phyloP scores from a whole-genome alignment of 177 flowering plant species.

The Tripterygium wilfordii region DNA sequence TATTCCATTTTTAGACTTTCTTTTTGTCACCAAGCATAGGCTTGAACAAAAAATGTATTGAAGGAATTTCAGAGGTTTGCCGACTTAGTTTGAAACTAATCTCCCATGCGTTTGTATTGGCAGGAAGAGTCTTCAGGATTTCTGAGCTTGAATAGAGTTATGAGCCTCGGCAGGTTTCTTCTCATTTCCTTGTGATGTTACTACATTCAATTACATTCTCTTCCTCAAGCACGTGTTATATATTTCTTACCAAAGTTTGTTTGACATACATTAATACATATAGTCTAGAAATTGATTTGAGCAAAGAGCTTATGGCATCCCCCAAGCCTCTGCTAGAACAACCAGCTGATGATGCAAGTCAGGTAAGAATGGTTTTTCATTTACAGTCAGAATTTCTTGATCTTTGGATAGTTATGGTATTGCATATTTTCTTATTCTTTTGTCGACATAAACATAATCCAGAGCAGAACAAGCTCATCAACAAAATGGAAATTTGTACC shows the following conservation, averaged over 20 bases:
- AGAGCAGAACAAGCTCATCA: slow-evolving; percentile 26
- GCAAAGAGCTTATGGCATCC: slow-evolving; percentile 61
- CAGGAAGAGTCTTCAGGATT: slow-evolving; percentile 84
- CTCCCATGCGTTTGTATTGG: slow-evolving; percentile 7
- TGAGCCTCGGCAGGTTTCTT: slow-evolving; percentile 79
- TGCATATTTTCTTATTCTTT: not conserved
- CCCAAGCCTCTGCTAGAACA: slow-evolving; percentile 30
- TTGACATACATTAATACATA: slow-evolving; percentile 1
- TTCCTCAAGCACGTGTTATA: not conserved
- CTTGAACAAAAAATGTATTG: too few species aligned
- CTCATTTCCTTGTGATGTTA: not conserved
- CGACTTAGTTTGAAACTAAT: not conserved
- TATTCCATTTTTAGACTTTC: too few species aligned
- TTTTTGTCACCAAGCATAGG: too few species aligned
- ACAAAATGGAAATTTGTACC: slow-evolving; percentile 80
- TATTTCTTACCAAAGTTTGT: not conserved
- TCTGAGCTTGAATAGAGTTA: slow-evolving; percentile 77
- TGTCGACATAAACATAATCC: slow-evolving; percentile 16
- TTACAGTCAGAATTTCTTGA: slow-evolving; percentile 4
- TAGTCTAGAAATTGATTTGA: slow-evolving; percentile 86
- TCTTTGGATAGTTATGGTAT: not conserved
- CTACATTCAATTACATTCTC: not conserved
- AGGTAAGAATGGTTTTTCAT: slow-evolving; percentile 28
- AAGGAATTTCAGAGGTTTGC: too few species aligned
- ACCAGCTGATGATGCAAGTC: slow-evolving; percentile 28